Conservation (phyloP, 2,329 filamentous ascomycete species). For the Pyrenochaeta sp. region DNA sequence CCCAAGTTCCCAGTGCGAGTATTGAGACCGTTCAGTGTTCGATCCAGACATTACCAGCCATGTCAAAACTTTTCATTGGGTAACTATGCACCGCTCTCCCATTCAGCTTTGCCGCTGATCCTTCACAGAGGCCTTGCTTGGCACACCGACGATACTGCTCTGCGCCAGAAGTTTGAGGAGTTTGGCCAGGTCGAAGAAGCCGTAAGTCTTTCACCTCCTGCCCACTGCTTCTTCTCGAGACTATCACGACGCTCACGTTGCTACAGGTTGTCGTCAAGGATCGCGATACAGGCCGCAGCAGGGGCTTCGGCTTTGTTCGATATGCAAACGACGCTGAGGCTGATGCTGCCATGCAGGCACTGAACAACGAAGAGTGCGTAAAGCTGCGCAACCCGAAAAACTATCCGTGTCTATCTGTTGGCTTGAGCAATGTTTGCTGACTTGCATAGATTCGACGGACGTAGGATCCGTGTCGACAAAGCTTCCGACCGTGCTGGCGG, state of each 20-base stretch:
- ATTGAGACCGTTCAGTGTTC: slow-evolving; percentile 52
- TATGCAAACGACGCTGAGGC: slow-evolving; percentile 81
- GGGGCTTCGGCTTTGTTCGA: slow-evolving; percentile 96
- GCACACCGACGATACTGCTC: slow-evolving; percentile 91
- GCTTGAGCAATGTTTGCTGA: slow-evolving; percentile 16
- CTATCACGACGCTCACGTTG: slow-evolving; percentile 24
- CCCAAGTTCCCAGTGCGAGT: slow-evolving; percentile 42
- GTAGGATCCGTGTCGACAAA: slow-evolving; percentile 93
- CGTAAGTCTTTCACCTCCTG: slow-evolving; percentile 70
- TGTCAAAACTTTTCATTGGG: slow-evolving; percentile 97
- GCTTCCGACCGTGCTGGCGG: slow-evolving; percentile 78
- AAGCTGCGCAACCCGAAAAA: background rate
- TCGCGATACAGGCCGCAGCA: slow-evolving; percentile 93
- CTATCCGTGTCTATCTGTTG: background rate
- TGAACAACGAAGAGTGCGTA: slow-evolving; percentile 91
- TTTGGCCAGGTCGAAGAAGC: slow-evolving; percentile 94
- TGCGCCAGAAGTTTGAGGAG: slow-evolving; percentile 91
- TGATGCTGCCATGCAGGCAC: slow-evolving; percentile 75
- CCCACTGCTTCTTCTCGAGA: slow-evolving; percentile 1
- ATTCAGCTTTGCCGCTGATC: slow-evolving; percentile 14
- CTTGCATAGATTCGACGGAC: slow-evolving; percentile 81
- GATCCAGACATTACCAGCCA: slow-evolving; percentile 55
- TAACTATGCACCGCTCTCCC: slow-evolving; percentile 58
- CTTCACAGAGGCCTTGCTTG: slow-evolving; percentile 87
- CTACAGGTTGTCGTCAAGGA: slow-evolving; percentile 94